Evolutionary conservation across 352 stramenopile species (phyloP), one percentile per base, ranked within the genome.

Genomic region (Globisporangium cystogenes): DNA sequence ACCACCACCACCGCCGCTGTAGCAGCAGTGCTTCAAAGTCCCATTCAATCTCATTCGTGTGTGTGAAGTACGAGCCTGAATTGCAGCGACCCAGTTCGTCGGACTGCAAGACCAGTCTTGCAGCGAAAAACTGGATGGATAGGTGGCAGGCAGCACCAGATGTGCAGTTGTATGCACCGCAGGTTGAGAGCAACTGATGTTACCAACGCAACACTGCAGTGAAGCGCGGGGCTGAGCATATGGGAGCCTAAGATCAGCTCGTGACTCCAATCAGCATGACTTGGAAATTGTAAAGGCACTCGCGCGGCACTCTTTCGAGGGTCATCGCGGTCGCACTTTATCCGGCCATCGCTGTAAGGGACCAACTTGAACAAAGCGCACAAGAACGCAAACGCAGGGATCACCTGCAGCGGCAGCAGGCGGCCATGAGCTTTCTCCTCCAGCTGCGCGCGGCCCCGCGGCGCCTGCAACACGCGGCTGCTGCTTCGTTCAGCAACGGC

Each of bases 351-450:
- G 10, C 10, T 31, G 27, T 37, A 37, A 7, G 12, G 8, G 15
- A 16, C 2, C 37, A 42, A 15, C 37, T 42, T 42, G 37, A 42
- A 42, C 37, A n/a, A n/a, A n/a, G n/a, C n/a, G n/a, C n/a, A n/a
- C 37, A 42, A 15, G 23, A 16, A 21, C 37, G 18, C 36, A 21
- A 41, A 7, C 12, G 12, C 16, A 42, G 11, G 15, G 10, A 3
- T 21, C 37, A 42, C 21, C 10, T 29, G 23, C 31, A 27, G 14
- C 43, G 12, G 16, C 43, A 35, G 36, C 16, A 29, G n/a, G n/a
- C 5, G 16, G 20, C 14, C 26, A 73, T 66, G 62, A 63, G 35
- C 46, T 51, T 61, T 20, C 23, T 59, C 12, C 36, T 59, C 3
- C 29, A 5, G 29, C 53, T 47, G 24, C 53, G 45, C 36, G 45